Evolutionary conservation across 805 yeast genomes (phyloP).

Genomic region (Schwanniomyces pseudopolymorphus): DNA sequence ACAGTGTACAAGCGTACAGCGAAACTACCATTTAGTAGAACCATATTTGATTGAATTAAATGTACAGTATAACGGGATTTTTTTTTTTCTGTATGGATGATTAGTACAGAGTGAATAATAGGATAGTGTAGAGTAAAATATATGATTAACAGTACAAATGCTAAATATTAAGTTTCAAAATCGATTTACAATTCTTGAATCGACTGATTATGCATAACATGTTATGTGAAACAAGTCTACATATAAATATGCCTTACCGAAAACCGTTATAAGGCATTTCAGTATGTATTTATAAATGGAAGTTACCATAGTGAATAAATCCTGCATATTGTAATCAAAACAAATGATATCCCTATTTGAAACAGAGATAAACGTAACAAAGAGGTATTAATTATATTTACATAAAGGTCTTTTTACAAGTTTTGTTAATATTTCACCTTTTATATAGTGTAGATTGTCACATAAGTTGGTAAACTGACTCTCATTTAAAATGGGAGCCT

Average conservation of each 20-base stretch:
- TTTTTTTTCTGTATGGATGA: background rate
- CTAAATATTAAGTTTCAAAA: too few species aligned
- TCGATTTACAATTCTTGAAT: background rate
- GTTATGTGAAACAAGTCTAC: background rate
- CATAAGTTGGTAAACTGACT: background rate
- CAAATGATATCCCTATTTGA: background rate
- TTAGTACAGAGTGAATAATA: too few species aligned
- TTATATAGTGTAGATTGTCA: background rate
- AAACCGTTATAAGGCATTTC: background rate
- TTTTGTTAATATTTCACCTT: background rate
- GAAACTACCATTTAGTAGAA: background rate
- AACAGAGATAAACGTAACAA: background rate
- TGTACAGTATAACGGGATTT: background rate
- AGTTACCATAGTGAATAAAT: background rate
- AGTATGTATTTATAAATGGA: background rate
- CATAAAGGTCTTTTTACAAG: background rate
- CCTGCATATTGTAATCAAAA: background rate
- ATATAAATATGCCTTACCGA: background rate
- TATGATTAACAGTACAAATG: too few species aligned
- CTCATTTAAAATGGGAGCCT: constrained; percentile 22
- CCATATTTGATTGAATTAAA: background rate
- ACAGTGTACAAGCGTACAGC: background rate
- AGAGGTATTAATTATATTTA: background rate
- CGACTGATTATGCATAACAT: background rate
- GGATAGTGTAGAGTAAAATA: background rate